Evolutionary conservation across 2,329 filamentous ascomycete species (phyloP).

Genomic region (Orbilia brochopaga): DNA sequence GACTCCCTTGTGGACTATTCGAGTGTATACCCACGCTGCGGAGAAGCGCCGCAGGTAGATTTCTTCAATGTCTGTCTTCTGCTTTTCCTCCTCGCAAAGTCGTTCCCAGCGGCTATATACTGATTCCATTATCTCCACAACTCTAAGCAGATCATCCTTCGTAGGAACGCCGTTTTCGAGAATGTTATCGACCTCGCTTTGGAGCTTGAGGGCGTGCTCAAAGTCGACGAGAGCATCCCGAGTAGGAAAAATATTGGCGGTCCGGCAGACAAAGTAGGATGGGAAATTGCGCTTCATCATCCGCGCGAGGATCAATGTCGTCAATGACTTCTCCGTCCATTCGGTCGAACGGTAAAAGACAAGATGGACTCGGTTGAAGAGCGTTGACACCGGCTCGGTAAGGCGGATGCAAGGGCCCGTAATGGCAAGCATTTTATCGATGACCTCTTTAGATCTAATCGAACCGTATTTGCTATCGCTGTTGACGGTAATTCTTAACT

Average conservation of each 20-base stretch:
- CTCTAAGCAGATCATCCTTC: constrained; percentile 69
- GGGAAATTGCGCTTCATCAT: constrained; percentile 88
- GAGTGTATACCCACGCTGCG: constrained; percentile 89
- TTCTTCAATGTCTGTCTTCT: constrained; percentile 68
- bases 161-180: constrained; percentile 77
- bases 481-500: constrained; percentile 51
- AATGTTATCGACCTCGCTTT: constrained; percentile 79
- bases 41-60: constrained; percentile 88
- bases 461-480: constrained; percentile 51
- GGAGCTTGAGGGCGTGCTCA: constrained; percentile 80
- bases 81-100: constrained; percentile 75
- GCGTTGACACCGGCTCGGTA: constrained; percentile 71
- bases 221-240: constrained; percentile 81
- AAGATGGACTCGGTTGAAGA: constrained; percentile 92
- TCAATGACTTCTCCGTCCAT: constrained; percentile 97
- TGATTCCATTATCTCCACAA: constrained; percentile 74
- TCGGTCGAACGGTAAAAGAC: constrained; percentile 96
- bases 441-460: constrained; percentile 50
- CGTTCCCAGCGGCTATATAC: constrained; percentile 81
- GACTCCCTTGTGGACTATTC: constrained; percentile 87
- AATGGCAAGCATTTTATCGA: constrained; percentile 53
- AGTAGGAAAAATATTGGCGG: constrained; percentile 83
- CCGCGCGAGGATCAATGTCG: constrained; percentile 89
- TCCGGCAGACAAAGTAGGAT: constrained; percentile 85
- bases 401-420: constrained; percentile 81